These are phyloP conservation scores for Colletotrichum noveboracense DNA, from an alignment of 2,329 filamentous ascomycete genomes.

Conservation along the genomic window DNA sequence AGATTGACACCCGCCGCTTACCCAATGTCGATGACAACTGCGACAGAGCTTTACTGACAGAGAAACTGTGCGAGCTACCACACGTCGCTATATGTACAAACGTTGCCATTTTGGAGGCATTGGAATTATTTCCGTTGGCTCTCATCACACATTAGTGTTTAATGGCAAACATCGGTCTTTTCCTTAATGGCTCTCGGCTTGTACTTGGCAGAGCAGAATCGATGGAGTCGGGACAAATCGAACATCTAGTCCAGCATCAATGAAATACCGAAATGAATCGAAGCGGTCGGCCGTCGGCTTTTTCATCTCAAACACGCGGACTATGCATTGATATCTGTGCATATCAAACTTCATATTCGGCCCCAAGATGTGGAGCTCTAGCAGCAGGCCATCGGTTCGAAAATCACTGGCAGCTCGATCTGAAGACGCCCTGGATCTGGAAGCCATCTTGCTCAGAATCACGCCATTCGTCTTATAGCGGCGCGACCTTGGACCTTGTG, in stretches of 20 bases:
- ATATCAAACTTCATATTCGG: background rate
- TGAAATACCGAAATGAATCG: background rate
- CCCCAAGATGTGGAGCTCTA: background rate
- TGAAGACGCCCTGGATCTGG: background rate
- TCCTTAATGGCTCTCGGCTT: background rate
- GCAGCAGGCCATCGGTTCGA: background rate
- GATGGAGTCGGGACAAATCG: background rate
- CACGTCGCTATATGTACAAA: background rate
- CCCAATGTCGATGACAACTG: background rate
- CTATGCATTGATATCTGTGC: background rate
- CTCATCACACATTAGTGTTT: background rate
- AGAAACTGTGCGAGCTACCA: background rate
- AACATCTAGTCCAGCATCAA: background rate
- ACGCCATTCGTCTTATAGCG: background rate
- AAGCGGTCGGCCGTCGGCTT: background rate
- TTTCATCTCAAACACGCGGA: background rate
- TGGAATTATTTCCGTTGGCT: background rate
- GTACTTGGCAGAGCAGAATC: background rate
- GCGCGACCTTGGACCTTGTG: background rate
- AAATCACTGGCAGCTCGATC: background rate
- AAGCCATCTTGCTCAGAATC: background rate
- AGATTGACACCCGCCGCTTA: slow-evolving; percentile 18
- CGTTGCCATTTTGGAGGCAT: background rate
- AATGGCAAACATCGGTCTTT: background rate
- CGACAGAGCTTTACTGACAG: background rate